phyloP scores from a whole-genome alignment of 495 filamentous ascomycete species.

The Annulohypoxylon stygium region DNA sequence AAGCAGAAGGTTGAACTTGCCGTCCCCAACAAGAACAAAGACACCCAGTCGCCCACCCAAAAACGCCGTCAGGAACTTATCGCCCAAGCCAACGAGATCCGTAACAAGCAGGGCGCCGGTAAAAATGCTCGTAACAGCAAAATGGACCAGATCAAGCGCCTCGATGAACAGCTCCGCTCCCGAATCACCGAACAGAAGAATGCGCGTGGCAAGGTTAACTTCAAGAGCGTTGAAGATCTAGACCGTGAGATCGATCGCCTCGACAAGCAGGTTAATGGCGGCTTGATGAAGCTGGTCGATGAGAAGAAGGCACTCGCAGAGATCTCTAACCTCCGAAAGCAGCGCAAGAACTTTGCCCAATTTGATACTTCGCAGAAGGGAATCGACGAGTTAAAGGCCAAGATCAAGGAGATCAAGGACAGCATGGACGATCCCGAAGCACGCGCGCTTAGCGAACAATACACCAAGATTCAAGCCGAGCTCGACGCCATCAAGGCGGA shows the following conservation, averaged over 20 bases:
- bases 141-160: slow-evolving; percentile 85
- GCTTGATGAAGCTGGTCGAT: slow-evolving; percentile 92
- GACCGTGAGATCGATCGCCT: slow-evolving; percentile 83
- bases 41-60: slow-evolving; percentile 76
- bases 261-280: slow-evolving; percentile 85
- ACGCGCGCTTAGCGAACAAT: slow-evolving; percentile 86
- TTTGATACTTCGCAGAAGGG: slow-evolving; percentile 85
- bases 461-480: slow-evolving; percentile 83
- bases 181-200: slow-evolving; percentile 87
- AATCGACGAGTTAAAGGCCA: slow-evolving; percentile 85
- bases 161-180: slow-evolving; percentile 85
- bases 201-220: slow-evolving; percentile 78
- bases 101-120: slow-evolving; percentile 82
- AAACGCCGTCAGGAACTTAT: slow-evolving; percentile 88
- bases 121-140: slow-evolving; percentile 81
- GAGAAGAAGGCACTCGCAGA: slow-evolving; percentile 94
- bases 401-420: slow-evolving; percentile 88
- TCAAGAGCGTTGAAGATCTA: slow-evolving; percentile 88
- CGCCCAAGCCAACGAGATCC: slow-evolving; percentile 76
- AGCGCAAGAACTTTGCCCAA: slow-evolving; percentile 87
- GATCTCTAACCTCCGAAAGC: slow-evolving; percentile 83
- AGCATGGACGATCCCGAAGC: slow-evolving; percentile 91
- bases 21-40: slow-evolving; percentile 74
- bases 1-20: slow-evolving; percentile 86
- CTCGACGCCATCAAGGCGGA: slow-evolving; percentile 89